phyloP scores from a whole-genome alignment of 352 stramenopile species.

The Pythium aristosporum region DNA sequence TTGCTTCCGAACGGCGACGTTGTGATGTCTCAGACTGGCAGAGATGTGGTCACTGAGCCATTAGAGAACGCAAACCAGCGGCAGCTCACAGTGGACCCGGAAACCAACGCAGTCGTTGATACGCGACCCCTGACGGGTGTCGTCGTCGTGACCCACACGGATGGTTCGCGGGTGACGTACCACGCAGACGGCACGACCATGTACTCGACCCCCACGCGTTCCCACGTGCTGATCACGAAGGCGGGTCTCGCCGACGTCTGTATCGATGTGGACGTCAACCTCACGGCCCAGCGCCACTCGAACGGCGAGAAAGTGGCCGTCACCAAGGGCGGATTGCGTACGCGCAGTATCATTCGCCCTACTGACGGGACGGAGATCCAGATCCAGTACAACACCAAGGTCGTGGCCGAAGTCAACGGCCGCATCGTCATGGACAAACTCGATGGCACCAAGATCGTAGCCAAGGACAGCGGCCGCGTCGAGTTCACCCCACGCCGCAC shows the following conservation, averaged over 20 bases:
- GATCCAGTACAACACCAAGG: constrained; percentile 74
- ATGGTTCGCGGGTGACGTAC: constrained; percentile 57
- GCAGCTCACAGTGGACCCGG: constrained; percentile 52
- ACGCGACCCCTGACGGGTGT: constrained; percentile 37
- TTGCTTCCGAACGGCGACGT: constrained; percentile 55
- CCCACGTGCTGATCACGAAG: constrained; percentile 61
- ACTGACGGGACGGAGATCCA: constrained; percentile 62
- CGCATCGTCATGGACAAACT: constrained; percentile 51
- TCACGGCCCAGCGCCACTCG: constrained; percentile 55
- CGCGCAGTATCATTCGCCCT: constrained; percentile 45
- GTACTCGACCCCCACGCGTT: constrained; percentile 39
- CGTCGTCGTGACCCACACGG: constrained; percentile 61
- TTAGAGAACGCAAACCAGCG: background rate
- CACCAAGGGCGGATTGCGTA: constrained; percentile 66
- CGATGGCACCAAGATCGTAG: constrained; percentile 44
- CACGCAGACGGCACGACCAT: constrained; percentile 70
- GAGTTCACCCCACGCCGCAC: constrained; percentile 35
- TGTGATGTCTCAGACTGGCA: background rate
- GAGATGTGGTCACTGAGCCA: background rate
- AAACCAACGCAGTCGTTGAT: constrained; percentile 70
- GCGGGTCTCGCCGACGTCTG: constrained; percentile 54
- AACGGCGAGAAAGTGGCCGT: constrained; percentile 57
- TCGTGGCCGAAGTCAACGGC: constrained; percentile 74
- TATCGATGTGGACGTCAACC: constrained; percentile 70
- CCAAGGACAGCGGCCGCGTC: constrained; percentile 70